Evolutionary conservation across 2,329 filamentous ascomycete species (phyloP).

Genomic region (Scedosporium boydii): DNA sequence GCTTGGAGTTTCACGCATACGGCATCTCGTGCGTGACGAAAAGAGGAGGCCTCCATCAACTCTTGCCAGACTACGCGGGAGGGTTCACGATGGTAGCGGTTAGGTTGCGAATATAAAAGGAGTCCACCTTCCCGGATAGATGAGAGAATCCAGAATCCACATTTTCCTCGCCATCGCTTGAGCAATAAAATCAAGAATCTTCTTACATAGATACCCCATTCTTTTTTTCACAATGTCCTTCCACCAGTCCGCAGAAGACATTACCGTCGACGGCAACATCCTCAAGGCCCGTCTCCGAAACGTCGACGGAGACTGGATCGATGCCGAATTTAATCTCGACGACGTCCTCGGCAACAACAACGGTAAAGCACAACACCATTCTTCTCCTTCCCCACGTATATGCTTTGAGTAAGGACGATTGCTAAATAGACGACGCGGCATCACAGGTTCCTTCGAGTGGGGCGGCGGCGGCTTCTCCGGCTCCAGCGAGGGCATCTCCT

Average conservation of each 20-base stretch:
- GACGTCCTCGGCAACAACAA: slow-evolving; percentile 43
- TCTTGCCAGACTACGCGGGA: too few species aligned
- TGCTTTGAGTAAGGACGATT: background rate
- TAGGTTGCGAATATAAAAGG: too few species aligned
- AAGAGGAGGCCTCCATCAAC: too few species aligned
- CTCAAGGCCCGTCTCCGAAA: slow-evolving; percentile 33
- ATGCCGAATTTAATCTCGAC: slow-evolving; percentile 43
- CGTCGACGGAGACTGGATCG: slow-evolving; percentile 28
- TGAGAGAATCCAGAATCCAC: background rate
- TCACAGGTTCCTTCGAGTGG: slow-evolving; percentile 10
- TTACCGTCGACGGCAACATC: slow-evolving; percentile 38
- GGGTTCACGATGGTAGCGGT: too few species aligned
- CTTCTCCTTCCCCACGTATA: background rate
- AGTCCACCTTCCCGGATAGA: too few species aligned
- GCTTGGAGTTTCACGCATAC: too few species aligned
- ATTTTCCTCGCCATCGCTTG: background rate
- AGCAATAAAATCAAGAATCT: background rate
- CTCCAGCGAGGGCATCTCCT: slow-evolving; percentile 34
- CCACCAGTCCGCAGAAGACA: slow-evolving; percentile 34
- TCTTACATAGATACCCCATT: background rate
- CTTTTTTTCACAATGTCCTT: slow-evolving; percentile 23
- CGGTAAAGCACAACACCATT: slow-evolving; percentile 20
- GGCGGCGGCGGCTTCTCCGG: slow-evolving; percentile 28
- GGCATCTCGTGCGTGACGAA: too few species aligned
- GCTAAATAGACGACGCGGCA: slow-evolving; percentile 5